Percentiles rank a stretch among this genome's conserved stretches.
Conservation (phyloP, 139 green algal species). For the Coelastrella sp. region DNA sequence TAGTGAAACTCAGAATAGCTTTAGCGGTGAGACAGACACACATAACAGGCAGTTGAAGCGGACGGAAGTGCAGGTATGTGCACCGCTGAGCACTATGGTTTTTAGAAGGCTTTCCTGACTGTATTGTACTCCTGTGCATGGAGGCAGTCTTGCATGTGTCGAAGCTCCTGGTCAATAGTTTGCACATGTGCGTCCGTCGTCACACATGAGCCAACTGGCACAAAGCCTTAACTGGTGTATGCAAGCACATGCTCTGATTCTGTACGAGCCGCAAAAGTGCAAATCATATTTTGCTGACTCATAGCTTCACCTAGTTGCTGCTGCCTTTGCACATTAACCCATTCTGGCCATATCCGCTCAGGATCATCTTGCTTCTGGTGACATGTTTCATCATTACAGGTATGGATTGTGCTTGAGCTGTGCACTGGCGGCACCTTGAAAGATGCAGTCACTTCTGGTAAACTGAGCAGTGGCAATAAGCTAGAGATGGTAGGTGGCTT, state of each 20-base stretch:
- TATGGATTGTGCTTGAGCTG: conserved; percentile 36
- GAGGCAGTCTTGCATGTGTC: background rate
- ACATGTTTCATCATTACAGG: background rate
- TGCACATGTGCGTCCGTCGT: too few relatives aligned
- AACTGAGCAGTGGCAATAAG: background rate
- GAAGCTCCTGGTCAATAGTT: too few relatives aligned
- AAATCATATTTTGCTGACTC: background rate
- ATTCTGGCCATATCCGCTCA: background rate
- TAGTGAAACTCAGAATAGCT: background rate
- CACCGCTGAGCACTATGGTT: background rate
- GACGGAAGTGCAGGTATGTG: conserved; percentile 10
- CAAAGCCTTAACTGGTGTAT: too few relatives aligned
- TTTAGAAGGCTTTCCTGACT: background rate
- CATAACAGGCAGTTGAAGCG: background rate
- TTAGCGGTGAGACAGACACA: background rate
- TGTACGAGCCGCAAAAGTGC: background rate
- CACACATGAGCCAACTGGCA: too few relatives aligned
- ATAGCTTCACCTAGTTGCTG: background rate
- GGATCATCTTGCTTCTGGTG: background rate
- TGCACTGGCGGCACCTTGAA: conserved; percentile 32
- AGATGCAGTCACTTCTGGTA: conserved; percentile 17
- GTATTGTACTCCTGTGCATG: background rate
- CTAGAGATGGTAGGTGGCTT: background rate
- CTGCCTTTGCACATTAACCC: background rate
- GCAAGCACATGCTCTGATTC: too few relatives aligned